Evolutionary conservation across 1,284 basidiomycete genomes (phyloP).

Genomic region (Takashimella koratensis): DNA sequence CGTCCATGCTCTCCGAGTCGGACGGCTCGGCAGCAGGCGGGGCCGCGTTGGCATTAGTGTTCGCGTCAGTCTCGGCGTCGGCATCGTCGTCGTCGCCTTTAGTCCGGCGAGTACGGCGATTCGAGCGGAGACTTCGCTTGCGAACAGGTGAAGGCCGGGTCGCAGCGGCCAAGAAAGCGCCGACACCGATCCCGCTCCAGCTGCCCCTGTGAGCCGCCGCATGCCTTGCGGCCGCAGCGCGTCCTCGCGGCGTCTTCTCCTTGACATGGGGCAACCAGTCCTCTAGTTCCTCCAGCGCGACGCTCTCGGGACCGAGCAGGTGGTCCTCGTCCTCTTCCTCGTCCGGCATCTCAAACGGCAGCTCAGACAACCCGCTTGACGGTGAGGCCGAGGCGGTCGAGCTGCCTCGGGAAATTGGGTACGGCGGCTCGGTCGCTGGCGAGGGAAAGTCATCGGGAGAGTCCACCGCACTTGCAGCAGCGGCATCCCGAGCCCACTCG

Average conservation of each 20-base stretch:
- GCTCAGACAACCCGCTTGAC: conserved; percentile 33
- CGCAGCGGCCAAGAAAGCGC: not conserved
- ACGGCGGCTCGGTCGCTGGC: conserved; percentile 21
- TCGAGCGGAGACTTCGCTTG: conserved; percentile 13
- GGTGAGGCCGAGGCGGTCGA: conserved; percentile 20
- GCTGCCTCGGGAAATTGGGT: conserved; percentile 17
- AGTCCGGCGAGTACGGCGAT: conserved; percentile 7
- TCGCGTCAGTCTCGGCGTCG: conserved; percentile 17
- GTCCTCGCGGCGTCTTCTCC: conserved; percentile 15
- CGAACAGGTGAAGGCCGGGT: conserved; percentile 13
- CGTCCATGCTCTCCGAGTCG: conserved; percentile 1
- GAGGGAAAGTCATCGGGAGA: conserved; percentile 40
- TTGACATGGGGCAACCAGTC: conserved; percentile 29
- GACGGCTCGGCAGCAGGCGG: not conserved
- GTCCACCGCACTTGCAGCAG: conserved; percentile 16
- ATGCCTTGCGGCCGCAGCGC: conserved; percentile 8
- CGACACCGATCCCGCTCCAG: conserved; percentile 43
- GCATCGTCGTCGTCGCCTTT: not conserved
- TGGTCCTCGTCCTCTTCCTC: conserved; percentile 9
- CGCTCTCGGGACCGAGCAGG: conserved; percentile 40
- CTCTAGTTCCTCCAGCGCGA: conserved; percentile 42
- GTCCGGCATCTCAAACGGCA: conserved; percentile 29
- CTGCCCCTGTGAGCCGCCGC: conserved; percentile 11
- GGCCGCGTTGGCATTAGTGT: not conserved
- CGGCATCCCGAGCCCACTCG: conserved; percentile 39